Evolutionary conservation across 2,329 filamentous ascomycete genomes (phyloP), one percentile per base, ranked within the genome.

Genomic region (Diaporthe amygdali): DNA sequence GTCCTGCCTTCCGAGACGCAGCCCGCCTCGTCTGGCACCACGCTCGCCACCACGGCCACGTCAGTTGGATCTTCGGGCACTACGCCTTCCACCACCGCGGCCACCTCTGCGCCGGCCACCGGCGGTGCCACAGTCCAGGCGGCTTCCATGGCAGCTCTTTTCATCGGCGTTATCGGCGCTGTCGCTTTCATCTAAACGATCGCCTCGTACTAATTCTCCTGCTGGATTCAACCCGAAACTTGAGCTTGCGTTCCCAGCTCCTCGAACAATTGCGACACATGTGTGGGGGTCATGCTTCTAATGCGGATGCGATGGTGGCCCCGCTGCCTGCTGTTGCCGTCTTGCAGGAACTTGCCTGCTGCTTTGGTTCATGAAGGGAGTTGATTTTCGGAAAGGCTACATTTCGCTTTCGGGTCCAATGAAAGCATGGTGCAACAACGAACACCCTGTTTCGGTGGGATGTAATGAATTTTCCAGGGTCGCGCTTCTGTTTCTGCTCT

Each of bases 101-200:
- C 76, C 5, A 74, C 77, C 9, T 75, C 78, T 25, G 72, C 77
- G 2, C 70, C 74, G 25, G 69, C 76, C 10, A 75, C 76, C 30
- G 78, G 76, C 10, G 81, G 79, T 1, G 78, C 75, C 41, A 76
- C 77, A 34, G 73, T 80, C 49, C 73, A 76, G 10, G 76, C 76
- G 6, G 79, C 79, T 34, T 83, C 82, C 0, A 71, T 81, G 44
- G 76, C 77, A 12, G 82, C 80, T 20, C 75, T 84, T 17, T 74
- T 78, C 49, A 51, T 82, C 27, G 80, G 79, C 25, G 56, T 82
- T 54, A 68, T 81, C 32, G 79, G 78, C 17, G 80, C 79, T 10
- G 75, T 81, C 47, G 75, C 80, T 61, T 78, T 78, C 72, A 73
- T 84, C 76, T 84, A 80, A 80, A 73, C 68, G 27, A 49, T 27